Percentiles rank a stretch among this genome's conserved stretches.
Evolutionary conservation across 2,329 filamentous ascomycete species (phyloP).

Genomic region (Penicillium sp.): DNA sequence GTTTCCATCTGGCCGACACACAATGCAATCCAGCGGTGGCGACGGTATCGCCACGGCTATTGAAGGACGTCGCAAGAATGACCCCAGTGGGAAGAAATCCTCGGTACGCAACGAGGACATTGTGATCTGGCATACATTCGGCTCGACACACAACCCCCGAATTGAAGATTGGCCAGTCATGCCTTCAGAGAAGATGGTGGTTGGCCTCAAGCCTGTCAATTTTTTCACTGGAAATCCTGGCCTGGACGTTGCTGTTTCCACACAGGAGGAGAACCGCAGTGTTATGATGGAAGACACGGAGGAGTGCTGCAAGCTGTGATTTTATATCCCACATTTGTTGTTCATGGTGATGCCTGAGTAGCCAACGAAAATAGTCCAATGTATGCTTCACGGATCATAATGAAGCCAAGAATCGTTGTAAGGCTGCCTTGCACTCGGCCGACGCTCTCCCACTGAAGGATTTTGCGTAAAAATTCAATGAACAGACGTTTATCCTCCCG

Average conservation of each 20-base stretch:
- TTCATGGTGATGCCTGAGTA: too few species aligned
- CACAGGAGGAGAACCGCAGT: constrained; percentile 19
- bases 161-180: constrained; percentile 44
- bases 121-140: constrained; percentile 40
- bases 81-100: constrained; percentile 1
- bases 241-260: constrained; percentile 21
- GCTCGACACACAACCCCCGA: constrained; percentile 43
- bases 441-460: too few species aligned
- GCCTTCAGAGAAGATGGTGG: constrained; percentile 28
- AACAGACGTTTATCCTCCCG: too few species aligned
- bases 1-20: constrained; percentile 51
- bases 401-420: too few species aligned
- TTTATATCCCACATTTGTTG: too few species aligned
- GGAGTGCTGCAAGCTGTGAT: background rate
- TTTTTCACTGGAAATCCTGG: constrained; percentile 23
- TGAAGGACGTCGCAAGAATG: constrained; percentile 22
- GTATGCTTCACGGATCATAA: too few species aligned
- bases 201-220: constrained; percentile 24
- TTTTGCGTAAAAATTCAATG: too few species aligned
- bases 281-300: constrained; percentile 12
- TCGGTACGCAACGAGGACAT: constrained; percentile 36
- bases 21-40: constrained; percentile 45
- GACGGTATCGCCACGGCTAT: constrained; percentile 21
- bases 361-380: too few species aligned
- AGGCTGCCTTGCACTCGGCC: too few species aligned